Conservation (phyloP, 352 stramenopile species). For the Phytophthora colocasiae region DNA sequence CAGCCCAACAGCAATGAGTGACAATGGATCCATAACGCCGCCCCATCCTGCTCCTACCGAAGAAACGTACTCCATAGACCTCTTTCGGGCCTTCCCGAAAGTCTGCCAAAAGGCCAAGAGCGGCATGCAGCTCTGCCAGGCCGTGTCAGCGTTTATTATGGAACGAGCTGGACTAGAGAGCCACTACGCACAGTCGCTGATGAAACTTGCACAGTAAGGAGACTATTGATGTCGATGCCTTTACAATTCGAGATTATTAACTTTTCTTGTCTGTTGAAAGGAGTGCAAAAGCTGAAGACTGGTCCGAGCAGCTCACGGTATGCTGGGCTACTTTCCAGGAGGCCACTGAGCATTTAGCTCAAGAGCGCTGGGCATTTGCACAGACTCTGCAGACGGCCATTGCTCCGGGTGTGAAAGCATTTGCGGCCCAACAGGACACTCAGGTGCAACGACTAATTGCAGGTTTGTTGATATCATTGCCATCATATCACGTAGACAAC, state of each 20-base stretch:
- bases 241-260: background rate
- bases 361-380: conserved; percentile 67
- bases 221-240: background rate
- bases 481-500: no score
- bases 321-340: conserved; percentile 68
- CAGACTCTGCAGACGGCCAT: conserved; percentile 70
- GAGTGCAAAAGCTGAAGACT: conserved; percentile 69
- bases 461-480: conserved; percentile 39
- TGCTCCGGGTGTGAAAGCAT: conserved; percentile 65
- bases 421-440: conserved; percentile 74
- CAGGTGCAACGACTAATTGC: conserved; percentile 79
- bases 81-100: conserved; percentile 68
- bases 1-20: conserved; percentile 14
- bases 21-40: conserved; percentile 8
- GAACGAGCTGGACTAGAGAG: conserved; percentile 68
- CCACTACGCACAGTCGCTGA: conserved; percentile 65
- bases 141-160: conserved; percentile 64
- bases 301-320: conserved; percentile 63
- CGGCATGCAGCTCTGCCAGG: conserved; percentile 80
- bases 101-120: conserved; percentile 82
- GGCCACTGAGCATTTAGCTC: conserved; percentile 56
- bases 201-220: conserved; percentile 66
- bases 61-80: conserved; percentile 71
- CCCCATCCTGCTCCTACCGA: conserved; percentile 11
- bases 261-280: conserved; percentile 29